These are phyloP conservation scores for Quercus cerris DNA, from an alignment of 306 rosid species.

Conservation along the genomic window DNA sequence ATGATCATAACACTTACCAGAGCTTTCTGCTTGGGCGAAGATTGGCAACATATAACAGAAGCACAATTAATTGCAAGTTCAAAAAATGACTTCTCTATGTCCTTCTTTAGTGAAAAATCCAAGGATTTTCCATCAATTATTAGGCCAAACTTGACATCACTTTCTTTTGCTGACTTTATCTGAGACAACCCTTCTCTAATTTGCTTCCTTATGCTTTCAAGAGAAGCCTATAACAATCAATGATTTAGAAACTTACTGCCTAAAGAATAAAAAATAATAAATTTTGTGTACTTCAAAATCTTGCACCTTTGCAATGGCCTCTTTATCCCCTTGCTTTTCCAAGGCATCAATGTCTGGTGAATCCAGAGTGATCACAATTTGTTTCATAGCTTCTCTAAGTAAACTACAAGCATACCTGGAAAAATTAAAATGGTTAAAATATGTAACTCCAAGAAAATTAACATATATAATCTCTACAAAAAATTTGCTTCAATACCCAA, in stretches of 20 bases:
- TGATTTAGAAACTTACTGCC: conserved; percentile 24
- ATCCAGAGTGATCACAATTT: conserved; percentile 68
- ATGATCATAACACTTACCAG: conserved; percentile 51
- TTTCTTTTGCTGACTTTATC: conserved; percentile 42
- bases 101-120: conserved; percentile 58
- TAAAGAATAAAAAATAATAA: conserved; percentile 3
- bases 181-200: conserved; percentile 53
- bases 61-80: conserved; percentile 69
- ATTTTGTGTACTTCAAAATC: conserved; percentile 8
- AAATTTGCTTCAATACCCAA: conserved; percentile 51
- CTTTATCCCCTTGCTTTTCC: conserved; percentile 65
- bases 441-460: conserved; percentile 14
- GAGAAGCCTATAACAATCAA: conserved; percentile 56
- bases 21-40: conserved; percentile 92
- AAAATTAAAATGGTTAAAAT: conserved; percentile 10
- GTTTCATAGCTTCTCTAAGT: conserved; percentile 74
- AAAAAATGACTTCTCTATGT: conserved; percentile 54
- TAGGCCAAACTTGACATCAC: conserved; percentile 46
- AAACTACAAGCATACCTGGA: conserved; percentile 83
- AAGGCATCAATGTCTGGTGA: conserved; percentile 57
- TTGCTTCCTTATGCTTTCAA: conserved; percentile 60
- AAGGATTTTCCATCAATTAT: conserved; percentile 90
- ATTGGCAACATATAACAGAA: conserved; percentile 85
- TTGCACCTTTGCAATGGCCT: conserved; percentile 50
- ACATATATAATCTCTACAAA: neutral